These are phyloP conservation scores for Fusarium nodosum DNA, from an alignment of 2,329 filamentous ascomycete species.

Conservation along the genomic window DNA sequence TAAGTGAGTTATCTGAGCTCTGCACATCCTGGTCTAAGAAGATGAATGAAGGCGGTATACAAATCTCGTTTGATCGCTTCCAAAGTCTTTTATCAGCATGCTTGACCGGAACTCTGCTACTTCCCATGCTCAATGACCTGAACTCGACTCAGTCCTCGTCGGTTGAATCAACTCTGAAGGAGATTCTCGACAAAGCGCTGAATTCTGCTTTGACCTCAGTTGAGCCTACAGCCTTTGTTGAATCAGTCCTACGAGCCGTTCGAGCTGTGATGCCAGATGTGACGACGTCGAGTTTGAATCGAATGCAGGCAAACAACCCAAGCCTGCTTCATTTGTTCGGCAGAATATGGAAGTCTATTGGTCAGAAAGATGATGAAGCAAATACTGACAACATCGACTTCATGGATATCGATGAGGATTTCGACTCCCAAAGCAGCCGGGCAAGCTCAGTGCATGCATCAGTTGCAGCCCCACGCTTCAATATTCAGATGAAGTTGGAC, in stretches of 20 bases:
- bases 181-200: conserved; percentile 59
- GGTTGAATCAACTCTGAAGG: conserved; percentile 60
- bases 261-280: conserved; percentile 64
- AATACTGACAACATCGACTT: conserved; percentile 60
- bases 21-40: conserved; percentile 63
- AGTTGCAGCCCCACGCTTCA: conserved; percentile 62
- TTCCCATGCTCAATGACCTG: conserved; percentile 62
- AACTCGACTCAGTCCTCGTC: conserved; percentile 64
- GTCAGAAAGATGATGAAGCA: conserved; percentile 42
- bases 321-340: conserved; percentile 61
- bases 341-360: conserved; percentile 54
- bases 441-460: conserved; percentile 55
- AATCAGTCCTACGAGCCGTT: conserved; percentile 61
- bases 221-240: conserved; percentile 62
- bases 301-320: conserved; percentile 56
- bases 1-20: conserved; percentile 63
- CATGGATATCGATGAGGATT: conserved; percentile 77
- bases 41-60: conserved; percentile 60
- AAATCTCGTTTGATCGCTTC: conserved; percentile 66
- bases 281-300: conserved; percentile 54
- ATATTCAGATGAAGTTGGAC: conserved; percentile 59
- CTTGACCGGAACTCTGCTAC: conserved; percentile 60
- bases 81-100: conserved; percentile 66
- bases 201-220: conserved; percentile 58
- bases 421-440: conserved; percentile 71